phyloP scores from a whole-genome alignment of 2,329 filamentous ascomycete species.

The Cladosporium sp. region DNA sequence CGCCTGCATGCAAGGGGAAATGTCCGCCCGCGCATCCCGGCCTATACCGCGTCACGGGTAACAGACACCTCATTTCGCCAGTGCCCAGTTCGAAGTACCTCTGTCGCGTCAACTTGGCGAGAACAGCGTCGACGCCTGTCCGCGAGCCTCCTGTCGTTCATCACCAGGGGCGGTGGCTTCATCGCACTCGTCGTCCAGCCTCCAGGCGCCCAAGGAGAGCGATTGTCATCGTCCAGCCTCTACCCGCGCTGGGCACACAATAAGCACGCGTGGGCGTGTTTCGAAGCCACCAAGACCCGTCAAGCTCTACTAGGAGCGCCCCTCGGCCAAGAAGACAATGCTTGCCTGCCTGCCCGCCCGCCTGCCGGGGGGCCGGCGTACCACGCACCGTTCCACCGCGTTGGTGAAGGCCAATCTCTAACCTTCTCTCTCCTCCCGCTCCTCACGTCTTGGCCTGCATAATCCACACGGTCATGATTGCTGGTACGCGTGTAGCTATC shows the following conservation, averaged over 20 bases:
- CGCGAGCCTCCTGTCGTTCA: neutral
- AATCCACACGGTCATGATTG: constrained; percentile 4
- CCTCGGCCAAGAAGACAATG: neutral
- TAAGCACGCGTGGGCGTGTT: neutral
- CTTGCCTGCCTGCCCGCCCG: neutral
- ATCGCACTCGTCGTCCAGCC: neutral
- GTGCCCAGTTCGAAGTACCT: neutral
- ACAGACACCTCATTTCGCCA: neutral
- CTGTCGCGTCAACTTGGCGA: neutral
- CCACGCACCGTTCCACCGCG: constrained; percentile 7
- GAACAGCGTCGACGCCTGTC: neutral
- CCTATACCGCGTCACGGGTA: neutral
- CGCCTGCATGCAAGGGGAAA: constrained; percentile 1
- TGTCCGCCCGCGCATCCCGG: neutral
- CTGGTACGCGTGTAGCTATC: neutral
- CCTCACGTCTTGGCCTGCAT: constrained; percentile 7
- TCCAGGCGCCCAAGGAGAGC: neutral
- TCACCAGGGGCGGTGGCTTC: neutral
- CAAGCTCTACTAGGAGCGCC: neutral
- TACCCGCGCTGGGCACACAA: neutral
- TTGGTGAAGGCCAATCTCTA: neutral
- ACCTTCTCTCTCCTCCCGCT: neutral
- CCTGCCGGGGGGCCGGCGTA: neutral
- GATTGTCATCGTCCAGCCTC: neutral
- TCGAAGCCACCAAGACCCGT: constrained; percentile 6